Conservation (phyloP, 441 rosid species). For the Isatis lusitanica region DNA sequence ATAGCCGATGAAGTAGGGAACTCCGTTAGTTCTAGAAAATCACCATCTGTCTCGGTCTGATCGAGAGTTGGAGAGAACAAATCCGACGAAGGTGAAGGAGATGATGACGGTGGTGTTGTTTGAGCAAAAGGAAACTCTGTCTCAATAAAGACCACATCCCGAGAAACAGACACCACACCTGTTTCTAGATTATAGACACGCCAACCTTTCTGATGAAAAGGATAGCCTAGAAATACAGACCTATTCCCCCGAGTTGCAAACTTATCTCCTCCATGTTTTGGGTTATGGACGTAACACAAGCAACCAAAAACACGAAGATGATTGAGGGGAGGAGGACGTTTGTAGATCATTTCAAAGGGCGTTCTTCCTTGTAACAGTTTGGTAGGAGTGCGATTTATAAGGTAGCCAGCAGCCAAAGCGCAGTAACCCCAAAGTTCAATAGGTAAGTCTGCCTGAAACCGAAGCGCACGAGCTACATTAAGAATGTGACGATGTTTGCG, state of each 20-base stretch:
- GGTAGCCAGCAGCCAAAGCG: neutral
- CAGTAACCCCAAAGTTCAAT: neutral
- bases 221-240: neutral
- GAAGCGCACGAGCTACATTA: neutral
- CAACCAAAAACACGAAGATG: neutral
- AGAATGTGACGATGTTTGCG: neutral
- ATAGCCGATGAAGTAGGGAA: no score
- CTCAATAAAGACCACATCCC: neutral
- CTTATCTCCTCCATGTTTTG: neutral
- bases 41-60: no score
- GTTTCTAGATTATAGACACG: neutral
- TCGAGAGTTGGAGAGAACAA: no score
- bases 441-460: neutral
- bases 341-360: neutral
- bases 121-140: neutral
- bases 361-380: neutral
- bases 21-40: no score
- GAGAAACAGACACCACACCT: neutral
- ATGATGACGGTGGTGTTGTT: neutral
- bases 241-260: neutral
- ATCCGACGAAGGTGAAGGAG: no score
- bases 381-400: neutral
- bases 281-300: neutral
- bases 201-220: neutral
- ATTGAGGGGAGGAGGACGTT: neutral